Evolutionary conservation across 1,284 basidiomycete genomes (phyloP).

Genomic region (Cronartium ribicola): DNA sequence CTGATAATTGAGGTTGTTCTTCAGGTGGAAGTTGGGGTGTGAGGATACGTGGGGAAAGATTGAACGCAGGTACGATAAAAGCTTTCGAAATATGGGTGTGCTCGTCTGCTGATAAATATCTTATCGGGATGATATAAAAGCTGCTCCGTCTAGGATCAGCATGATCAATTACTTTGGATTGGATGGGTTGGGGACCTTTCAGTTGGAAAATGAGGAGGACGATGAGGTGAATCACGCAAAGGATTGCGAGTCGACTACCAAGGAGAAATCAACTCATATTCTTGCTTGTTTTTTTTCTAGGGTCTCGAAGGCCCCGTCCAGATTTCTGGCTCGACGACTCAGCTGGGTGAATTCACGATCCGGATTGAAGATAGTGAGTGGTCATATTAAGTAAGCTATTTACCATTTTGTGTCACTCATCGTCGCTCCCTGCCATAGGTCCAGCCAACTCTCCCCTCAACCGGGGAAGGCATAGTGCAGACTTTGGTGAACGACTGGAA

Average conservation of each 20-base stretch:
- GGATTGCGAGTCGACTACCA: not conserved
- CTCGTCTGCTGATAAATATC: too few species aligned
- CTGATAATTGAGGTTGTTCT: not conserved
- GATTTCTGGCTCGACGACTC: constrained; percentile 67
- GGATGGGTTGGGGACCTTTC: constrained; percentile 74
- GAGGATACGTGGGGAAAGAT: constrained; percentile 59
- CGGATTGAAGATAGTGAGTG: constrained; percentile 70
- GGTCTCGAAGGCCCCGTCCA: constrained; percentile 66
- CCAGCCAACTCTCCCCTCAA: constrained; percentile 60
- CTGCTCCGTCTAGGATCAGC: constrained; percentile 62
- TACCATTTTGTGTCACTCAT: not conserved
- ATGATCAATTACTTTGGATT: constrained; percentile 79
- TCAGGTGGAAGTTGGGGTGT: constrained; percentile 78
- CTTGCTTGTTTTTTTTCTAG: constrained; percentile 54
- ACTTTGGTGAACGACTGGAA: constrained; percentile 63
- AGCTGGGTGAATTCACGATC: constrained; percentile 74
- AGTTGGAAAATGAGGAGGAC: constrained; percentile 69
- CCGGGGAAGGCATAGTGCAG: constrained; percentile 59
- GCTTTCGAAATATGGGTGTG: not conserved
- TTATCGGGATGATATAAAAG: constrained; percentile 53
- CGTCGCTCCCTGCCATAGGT: constrained; percentile 52
- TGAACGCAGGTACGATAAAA: constrained; percentile 3
- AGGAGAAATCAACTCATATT: not conserved
- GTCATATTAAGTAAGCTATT: not conserved
- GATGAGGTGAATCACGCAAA: constrained; percentile 58